Base-by-base conservation (phyloP, 305 asterid genomes). In the Plantago coronopus region DNA sequence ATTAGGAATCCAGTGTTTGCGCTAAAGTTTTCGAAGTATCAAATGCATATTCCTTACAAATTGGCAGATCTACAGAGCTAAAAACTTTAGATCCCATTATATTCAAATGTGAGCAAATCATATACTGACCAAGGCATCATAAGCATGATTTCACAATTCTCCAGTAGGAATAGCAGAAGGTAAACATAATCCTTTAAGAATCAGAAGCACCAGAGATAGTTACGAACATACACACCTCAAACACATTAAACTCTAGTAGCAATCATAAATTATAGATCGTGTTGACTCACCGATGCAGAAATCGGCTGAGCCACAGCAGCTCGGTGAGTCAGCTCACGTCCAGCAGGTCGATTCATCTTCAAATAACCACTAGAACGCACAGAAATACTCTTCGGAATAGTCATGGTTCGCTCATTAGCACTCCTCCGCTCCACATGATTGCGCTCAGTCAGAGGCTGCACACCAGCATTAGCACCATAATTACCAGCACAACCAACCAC, bases 301-400 rank as follows among this genome's bases (percentile, higher is more conserved):
- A 67, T 29, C 44, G 72, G 31, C 53, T 72, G 77, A 50, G 42
- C 64, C 65, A 19, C 59, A 64, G 67, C 54, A 72, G 67, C 68
- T n/a, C 57, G 73, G 51, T 73, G 51, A 48, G 67, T 58, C 47
- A 68, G 43, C 59, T 64, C 66, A 17, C 69, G 43, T 10, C 43
- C 62, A 55, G 54, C 59, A 0, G 73, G 74, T 1, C 63, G 76
- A 60, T 40, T 58, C 73, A 61, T 62, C 77, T 83, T 77, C 69
- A 73, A 73, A 63, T 80, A 80, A 67, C 81, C 89, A 27, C 79
- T 77, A 2, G 94, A 76, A n/a, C 90, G 77, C 60, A 81, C 88
- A 16, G 90, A 81, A 65, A 83, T 80, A 72, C 90, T 85, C 80
- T 83, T 83, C 18, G 95, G 95, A 53, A 83, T 38, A 38, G 43